Evolutionary conservation across 352 stramenopile species (phyloP), one percentile per base, ranked within the genome.

Genomic region (Globisporangium uncinulatum): DNA sequence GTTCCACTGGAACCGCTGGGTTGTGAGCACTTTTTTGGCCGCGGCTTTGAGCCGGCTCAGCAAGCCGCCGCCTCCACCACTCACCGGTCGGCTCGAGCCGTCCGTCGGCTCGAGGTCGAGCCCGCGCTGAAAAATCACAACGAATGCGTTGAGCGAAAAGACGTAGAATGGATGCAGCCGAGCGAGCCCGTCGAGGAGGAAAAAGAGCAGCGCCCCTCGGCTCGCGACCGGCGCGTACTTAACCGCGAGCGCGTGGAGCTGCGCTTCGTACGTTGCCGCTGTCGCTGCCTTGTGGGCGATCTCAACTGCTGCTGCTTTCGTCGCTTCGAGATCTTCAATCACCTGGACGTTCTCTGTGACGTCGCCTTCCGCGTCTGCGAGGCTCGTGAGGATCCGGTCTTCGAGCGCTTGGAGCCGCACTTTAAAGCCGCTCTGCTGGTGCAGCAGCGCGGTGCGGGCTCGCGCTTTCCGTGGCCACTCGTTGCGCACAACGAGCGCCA

Each of bases 321-420:
- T 98, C 3, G 93, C 86, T 66, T 98, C 94, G 20, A 98, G 69
- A 20, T 96, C 92, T 21, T 92, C 93, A 48, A 98, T 98, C 14
- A 98, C 72, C 53, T 98, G 87, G 6, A 98, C 94, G 64, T 98
- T 97, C 66, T 98, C 92, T 6, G 92, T 98, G 34, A 98, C 72
- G 43, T 96, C 70, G 49, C 83, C 81, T 57, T 95, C 83, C 32
- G 93, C 67, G 59, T 95, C 73, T 10, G 81, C 79, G 32, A 98
- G 66, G 44, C 78, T 90, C 2, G 69, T 77, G 17, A 98, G 56
- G 54, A 98, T 97, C 1, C 94, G 76, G 48, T 97, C 89, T 63
- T 98, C 92, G 4, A 97, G 60, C 11, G 84, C 71, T 50, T 92
- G 77, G 8, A 98, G 71, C 2, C 70, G 70, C 51, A 97, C 89